Conservation (phyloP, 2,329 filamentous ascomycete genomes). For the Aspergillus pseudonomiae region DNA sequence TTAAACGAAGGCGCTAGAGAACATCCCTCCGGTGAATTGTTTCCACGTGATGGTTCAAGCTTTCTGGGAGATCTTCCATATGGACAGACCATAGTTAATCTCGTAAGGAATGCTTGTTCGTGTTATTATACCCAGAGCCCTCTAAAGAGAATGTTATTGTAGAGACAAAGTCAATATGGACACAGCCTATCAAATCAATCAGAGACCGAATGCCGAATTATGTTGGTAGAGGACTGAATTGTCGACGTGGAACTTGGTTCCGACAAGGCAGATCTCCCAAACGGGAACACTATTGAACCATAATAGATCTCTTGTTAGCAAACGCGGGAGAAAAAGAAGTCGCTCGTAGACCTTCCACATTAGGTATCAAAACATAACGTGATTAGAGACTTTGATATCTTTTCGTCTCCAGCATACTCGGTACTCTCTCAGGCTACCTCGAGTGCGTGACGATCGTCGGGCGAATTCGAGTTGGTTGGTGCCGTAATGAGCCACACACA, state of each 20-base stretch:
- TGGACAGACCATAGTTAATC: too few relatives aligned
- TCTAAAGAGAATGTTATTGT: background rate
- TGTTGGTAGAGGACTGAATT: too few relatives aligned
- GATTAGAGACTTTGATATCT: background rate
- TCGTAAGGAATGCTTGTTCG: background rate
- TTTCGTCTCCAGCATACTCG: background rate
- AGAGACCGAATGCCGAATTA: background rate
- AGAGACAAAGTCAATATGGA: background rate
- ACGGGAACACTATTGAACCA: too few relatives aligned
- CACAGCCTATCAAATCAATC: too few relatives aligned
- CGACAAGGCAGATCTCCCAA: too few relatives aligned
- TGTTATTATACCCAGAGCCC: background rate
- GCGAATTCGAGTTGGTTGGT: background rate
- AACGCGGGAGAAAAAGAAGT: background rate
- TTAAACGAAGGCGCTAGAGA: background rate
- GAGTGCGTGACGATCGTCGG: background rate
- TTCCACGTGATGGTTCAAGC: background rate
- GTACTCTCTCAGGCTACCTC: background rate
- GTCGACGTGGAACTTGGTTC: too few relatives aligned
- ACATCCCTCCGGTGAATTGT: background rate
- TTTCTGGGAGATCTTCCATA: background rate
- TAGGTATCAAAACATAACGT: background rate
- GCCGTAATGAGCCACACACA: background rate
- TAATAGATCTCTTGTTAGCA: background rate
- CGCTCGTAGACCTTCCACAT: background rate